Percentiles rank a stretch among this genome's conserved stretches.
phyloP scores from a whole-genome alignment of 345 rosid genomes.

The Luvunga scandens region DNA sequence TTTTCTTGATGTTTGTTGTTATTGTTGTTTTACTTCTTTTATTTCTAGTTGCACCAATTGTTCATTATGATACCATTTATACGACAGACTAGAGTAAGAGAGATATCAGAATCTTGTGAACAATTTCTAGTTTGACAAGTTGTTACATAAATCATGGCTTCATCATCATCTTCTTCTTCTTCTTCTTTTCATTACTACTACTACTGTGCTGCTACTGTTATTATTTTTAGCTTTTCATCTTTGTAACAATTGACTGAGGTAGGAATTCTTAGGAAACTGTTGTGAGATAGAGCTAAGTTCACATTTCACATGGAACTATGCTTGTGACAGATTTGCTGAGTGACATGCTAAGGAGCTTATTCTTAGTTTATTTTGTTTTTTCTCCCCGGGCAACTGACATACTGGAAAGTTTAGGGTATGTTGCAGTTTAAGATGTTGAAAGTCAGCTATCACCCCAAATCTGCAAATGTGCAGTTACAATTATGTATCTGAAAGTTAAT shows the following conservation, averaged over 20 bases:
- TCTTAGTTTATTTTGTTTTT: too few relatives aligned
- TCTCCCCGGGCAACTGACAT: neutral
- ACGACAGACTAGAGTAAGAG: neutral
- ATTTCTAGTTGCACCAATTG: neutral
- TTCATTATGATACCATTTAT: neutral
- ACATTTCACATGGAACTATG: neutral
- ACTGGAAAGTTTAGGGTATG: neutral
- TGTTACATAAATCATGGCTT: neutral
- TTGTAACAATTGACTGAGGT: neutral
- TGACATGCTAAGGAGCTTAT: neutral
- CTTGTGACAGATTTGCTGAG: neutral
- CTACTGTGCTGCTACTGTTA: too few relatives aligned
- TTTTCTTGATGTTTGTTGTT: conserved; percentile 3
- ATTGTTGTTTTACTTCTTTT: neutral
- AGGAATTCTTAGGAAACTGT: neutral
- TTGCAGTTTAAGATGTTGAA: neutral
- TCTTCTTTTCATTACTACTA: neutral
- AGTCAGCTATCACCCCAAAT: neutral
- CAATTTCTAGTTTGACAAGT: neutral
- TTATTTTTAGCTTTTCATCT: neutral
- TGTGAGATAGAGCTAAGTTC: neutral
- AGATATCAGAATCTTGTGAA: neutral
- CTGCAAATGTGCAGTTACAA: neutral
- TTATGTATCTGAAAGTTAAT: neutral
- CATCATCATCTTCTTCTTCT: neutral